Evolutionary conservation across 1,284 basidiomycete genomes (phyloP).

Genomic region (Austropuccinia psidii): DNA sequence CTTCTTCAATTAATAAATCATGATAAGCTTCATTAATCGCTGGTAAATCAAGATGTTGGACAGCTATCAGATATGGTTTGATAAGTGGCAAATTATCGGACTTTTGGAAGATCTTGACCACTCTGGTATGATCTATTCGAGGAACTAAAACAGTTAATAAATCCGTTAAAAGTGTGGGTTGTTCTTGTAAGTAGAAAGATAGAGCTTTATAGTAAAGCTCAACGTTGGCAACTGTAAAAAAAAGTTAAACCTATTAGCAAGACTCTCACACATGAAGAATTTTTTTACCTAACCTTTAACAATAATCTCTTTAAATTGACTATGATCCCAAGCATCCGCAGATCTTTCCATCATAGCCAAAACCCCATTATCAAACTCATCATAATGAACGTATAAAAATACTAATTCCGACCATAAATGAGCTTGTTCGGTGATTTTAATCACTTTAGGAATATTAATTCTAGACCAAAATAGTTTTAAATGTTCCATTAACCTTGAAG

Average conservation of each 20-base stretch:
- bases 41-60: constrained; percentile 81
- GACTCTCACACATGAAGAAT: background rate
- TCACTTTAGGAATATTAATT: constrained; percentile 84
- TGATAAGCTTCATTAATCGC: constrained; percentile 98
- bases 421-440: constrained; percentile 88
- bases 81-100: constrained; percentile 89
- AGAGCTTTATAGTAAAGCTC: constrained; percentile 57
- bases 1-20: constrained; percentile 93
- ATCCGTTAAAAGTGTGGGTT: constrained; percentile 86
- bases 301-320: constrained; percentile 94
- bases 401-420: constrained; percentile 98
- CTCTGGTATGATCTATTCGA: constrained; percentile 87
- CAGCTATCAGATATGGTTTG: constrained; percentile 89
- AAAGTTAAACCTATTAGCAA: constrained; percentile 1
- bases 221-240: constrained; percentile 74
- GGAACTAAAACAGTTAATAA: constrained; percentile 83
- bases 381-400: constrained; percentile 96
- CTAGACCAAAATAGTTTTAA: constrained; percentile 94
- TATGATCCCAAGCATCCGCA: constrained; percentile 96
- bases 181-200: constrained; percentile 82
- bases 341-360: constrained; percentile 97
- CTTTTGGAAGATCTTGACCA: constrained; percentile 80
- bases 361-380: constrained; percentile 88
- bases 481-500: constrained; percentile 97
- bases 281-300: constrained; percentile 54